A percentile compares a stretch with the other conserved stretches of the same genome.
Evolutionary conservation across 169 alveolate genomes (phyloP).

Genomic region (Eimeria brunetti): DNA sequence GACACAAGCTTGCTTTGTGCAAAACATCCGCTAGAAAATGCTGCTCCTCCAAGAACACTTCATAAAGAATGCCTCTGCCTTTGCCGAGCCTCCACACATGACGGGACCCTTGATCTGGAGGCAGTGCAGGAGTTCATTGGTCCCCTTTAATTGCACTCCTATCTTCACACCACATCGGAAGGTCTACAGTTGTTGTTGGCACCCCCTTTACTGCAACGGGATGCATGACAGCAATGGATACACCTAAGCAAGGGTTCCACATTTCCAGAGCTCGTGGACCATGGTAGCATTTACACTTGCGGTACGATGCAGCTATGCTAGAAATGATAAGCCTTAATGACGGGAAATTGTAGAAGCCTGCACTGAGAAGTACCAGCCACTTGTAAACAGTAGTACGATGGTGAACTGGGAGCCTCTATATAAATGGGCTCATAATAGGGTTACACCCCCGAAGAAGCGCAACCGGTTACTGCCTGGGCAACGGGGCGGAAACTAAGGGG

Average conservation of each 20-base stretch:
- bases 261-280: not conserved
- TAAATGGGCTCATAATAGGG: no score
- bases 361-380: not conserved
- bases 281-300: not conserved
- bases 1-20: not conserved
- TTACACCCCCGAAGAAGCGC: not conserved
- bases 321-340: not conserved
- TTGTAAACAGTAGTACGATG: not conserved
- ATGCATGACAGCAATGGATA: not conserved
- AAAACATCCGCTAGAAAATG: not conserved
- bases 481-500: not conserved
- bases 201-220: not conserved
- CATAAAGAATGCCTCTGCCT: not conserved
- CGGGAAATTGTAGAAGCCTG: not conserved
- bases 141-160: not conserved
- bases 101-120: not conserved
- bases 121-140: not conserved
- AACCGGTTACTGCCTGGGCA: not conserved
- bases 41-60: not conserved
- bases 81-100: not conserved
- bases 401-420: not conserved
- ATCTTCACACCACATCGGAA: not conserved
- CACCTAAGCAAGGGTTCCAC: not conserved
- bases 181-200: not conserved
- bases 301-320: not conserved